Percentiles rank a stretch among this genome's conserved stretches.
These are phyloP conservation scores for Diaporthe vaccinii DNA, from an alignment of 2,329 filamentous ascomycete species.

Conservation along the genomic window DNA sequence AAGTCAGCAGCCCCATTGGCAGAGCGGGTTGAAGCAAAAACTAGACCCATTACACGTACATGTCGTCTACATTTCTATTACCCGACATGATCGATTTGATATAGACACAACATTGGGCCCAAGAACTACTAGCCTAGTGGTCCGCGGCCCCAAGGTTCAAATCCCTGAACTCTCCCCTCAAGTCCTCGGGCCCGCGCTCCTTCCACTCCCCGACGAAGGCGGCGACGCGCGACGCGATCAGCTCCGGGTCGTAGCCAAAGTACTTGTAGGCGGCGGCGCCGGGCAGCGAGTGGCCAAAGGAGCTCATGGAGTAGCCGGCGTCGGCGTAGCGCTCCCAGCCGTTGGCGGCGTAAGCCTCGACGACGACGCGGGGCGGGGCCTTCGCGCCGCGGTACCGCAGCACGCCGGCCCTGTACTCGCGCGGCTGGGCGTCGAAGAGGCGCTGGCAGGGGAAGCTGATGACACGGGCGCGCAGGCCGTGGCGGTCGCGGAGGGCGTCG, in stretches of 20 bases:
- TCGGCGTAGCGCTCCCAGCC: conserved; percentile 70
- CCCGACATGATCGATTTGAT: background rate
- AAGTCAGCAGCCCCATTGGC: background rate
- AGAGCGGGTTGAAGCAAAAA: background rate
- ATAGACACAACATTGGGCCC: background rate
- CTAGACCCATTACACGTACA: background rate
- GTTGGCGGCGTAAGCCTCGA: conserved; percentile 65
- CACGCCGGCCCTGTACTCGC: conserved; percentile 53
- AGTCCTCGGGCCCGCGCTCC: background rate
- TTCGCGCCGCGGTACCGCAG: conserved; percentile 51
- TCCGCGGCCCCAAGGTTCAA: background rate
- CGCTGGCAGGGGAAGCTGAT: conserved; percentile 55
- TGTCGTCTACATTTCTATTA: background rate
- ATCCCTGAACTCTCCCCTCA: conserved; percentile 26
- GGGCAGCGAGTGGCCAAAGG: conserved; percentile 65
- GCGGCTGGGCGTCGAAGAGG: conserved; percentile 52
- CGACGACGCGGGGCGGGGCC: conserved; percentile 57
- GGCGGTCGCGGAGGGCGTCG: conserved; percentile 51
- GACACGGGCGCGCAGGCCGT: conserved; percentile 49
- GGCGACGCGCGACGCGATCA: conserved; percentile 51
- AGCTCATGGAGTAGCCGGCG: conserved; percentile 61
- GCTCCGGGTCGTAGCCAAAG: conserved; percentile 63
- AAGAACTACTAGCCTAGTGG: background rate
- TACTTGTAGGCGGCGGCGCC: conserved; percentile 64
- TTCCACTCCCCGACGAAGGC: conserved; percentile 32